Base-by-base conservation (phyloP, 2,329 filamentous ascomycete genomes). In the Trichocomaceae sp. region DNA sequence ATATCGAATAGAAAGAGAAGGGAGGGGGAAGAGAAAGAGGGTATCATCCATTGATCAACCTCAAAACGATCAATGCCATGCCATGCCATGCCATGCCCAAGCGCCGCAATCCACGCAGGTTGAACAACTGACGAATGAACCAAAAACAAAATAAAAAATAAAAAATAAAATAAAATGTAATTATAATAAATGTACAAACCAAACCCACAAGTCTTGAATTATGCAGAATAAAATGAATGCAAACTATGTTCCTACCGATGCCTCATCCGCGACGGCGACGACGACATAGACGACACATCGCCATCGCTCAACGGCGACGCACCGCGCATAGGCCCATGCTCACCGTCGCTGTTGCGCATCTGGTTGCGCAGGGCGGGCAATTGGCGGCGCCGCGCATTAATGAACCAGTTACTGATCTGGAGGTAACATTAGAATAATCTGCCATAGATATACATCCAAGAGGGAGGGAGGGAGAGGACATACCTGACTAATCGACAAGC, bases 401-500 rank as follows among this genome's bases (percentile, higher is more conserved):
- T 79, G 57, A 79, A 79, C 76, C 76, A 79, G 58, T 79, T 79
- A 59, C 76, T 79, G 49, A 79, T 77, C 76, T 78, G 50, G 48
- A 51, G 26, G 13, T n/a, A n/a, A 44, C 47, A 35, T 60, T 23
- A 59, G 60, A 29, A 44, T 9, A 31, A 35, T 26, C 7, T 8
- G 10, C 8, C 26, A 9, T 29, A 29, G 26, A 29, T 29, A 26
- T 26, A 26, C 23, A 26, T 26, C 23, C 23, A 8, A 26, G 8
- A 29, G 26, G 26, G 26, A 29, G 2, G 29, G 23, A 37, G 20
- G 26, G 10, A 37, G 13, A 35, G 37, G 19, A 56, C 69, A 60
- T 65, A 77, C 75, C 71, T 77, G 75, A 56, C 86, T 91, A 75
- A 95, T 85, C 53, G 88, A 86, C 26, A 96, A 75, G 0, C 84